These are phyloP conservation scores for Bisporella sp. DNA, from an alignment of 2,329 filamentous ascomycete species.

Conservation along the genomic window DNA sequence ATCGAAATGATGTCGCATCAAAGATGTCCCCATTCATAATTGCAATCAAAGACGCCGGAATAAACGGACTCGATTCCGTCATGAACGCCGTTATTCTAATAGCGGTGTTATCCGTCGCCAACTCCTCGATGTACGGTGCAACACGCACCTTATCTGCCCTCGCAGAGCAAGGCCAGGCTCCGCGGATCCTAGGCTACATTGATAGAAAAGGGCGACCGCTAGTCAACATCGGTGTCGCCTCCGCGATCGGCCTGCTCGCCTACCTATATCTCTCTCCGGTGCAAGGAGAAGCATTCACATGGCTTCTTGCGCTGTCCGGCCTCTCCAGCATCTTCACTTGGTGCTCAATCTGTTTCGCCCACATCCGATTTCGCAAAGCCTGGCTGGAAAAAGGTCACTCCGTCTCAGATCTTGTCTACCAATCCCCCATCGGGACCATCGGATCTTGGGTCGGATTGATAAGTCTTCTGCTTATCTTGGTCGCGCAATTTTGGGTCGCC, in stretches of 20 bases:
- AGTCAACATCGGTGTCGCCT: conserved; percentile 60
- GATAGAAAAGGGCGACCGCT: conserved; percentile 77
- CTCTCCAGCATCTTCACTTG: conserved; percentile 73
- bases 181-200: conserved; percentile 69
- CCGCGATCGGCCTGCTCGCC: conserved; percentile 62
- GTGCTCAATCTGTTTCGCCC: conserved; percentile 75
- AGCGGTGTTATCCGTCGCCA: conserved; percentile 84
- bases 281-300: conserved; percentile 59
- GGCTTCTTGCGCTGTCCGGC: conserved; percentile 71
- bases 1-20: conserved; percentile 52
- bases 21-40: conserved; percentile 90
- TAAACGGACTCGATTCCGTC: conserved; percentile 72
- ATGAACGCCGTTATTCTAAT: conserved; percentile 94
- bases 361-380: conserved; percentile 81
- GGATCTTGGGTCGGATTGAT: conserved; percentile 56
- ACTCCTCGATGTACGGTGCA: conserved; percentile 85
- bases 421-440: conserved; percentile 48
- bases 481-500: conserved; percentile 67
- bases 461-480: conserved; percentile 39
- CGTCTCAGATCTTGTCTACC: conserved; percentile 57
- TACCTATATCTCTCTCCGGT: conserved; percentile 62
- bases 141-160: conserved; percentile 85
- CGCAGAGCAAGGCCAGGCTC: conserved; percentile 81
- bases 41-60: conserved; percentile 78
- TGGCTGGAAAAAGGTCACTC: conserved; percentile 59